A percentile compares a stretch with the other conserved stretches of the same genome.
Conservation (phyloP, 73 alveolate species). For the Paraurostyla sp. region DNA sequence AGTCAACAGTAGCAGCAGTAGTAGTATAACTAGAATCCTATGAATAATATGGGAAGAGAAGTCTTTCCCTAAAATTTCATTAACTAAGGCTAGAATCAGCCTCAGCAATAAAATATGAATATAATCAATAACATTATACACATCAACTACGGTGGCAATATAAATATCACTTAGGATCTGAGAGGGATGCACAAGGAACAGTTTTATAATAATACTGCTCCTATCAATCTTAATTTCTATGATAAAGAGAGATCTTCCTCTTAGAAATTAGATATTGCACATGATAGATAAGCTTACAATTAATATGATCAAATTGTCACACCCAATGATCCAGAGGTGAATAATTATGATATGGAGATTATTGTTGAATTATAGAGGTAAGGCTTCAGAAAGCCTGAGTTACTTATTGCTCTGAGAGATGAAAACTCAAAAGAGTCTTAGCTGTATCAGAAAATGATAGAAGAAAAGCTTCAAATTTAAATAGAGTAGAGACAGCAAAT, state of each 20-base stretch:
- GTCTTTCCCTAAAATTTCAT: background rate
- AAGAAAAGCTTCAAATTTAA: background rate
- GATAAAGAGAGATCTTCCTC: background rate
- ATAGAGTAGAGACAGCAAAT: background rate
- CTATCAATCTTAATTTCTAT: constrained; percentile 19
- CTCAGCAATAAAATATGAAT: background rate
- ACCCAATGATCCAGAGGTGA: background rate
- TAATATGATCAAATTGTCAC: background rate
- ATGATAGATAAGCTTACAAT: background rate
- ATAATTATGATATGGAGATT: background rate
- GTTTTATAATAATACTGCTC: constrained; percentile 41
- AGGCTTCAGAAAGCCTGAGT: background rate
- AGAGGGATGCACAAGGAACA: background rate
- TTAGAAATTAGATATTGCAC: background rate
- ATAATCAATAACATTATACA: constrained; percentile 27
- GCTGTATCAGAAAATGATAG: constrained; percentile 6
- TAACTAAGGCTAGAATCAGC: background rate
- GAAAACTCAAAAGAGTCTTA: background rate
- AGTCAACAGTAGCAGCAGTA: background rate
- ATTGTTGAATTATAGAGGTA: background rate
- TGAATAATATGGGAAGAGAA: background rate
- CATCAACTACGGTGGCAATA: background rate
- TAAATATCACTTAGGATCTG: background rate
- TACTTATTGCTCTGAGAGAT: background rate
- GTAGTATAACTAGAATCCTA: background rate